Evolutionary conservation across 1,284 basidiomycete genomes (phyloP), one percentile per base, ranked within the genome.

Genomic region (Rhodotorula sp.): DNA sequence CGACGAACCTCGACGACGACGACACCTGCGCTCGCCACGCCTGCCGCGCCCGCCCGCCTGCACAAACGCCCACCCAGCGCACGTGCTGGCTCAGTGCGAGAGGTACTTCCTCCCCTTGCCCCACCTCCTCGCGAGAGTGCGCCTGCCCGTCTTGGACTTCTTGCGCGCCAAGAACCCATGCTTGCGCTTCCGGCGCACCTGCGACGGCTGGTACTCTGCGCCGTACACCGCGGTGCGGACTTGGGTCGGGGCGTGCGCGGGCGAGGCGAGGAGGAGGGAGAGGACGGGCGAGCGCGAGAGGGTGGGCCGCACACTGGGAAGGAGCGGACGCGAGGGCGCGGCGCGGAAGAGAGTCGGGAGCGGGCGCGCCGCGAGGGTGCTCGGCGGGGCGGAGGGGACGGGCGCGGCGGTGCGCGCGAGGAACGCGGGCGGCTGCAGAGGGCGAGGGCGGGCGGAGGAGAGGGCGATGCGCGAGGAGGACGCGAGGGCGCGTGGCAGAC

Each of bases 171-270:
- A 84, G 81, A 94, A 96, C 17, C 93, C 93, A 80, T 94, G 91
- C 81, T 90, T 91, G 73, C 91, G 86, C 84, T 96, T 96, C 62
- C 93, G 84, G 80, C 91, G 91, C 62, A 92, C 85, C 83, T 94
- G 92, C 1, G 90, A 91, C 5, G 92, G 92, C 80, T 94, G 92
- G 80, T 94, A 96, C 81, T 92, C 90, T 46, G 86, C 85, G 46
- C 92, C 92, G 72, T 83, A 83, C 0, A 81, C 77, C 15, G 73
- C 74, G n/a, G 50, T 51, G 50, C 50, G 50, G 50, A 65, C 65
- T 15, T 76, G 59, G 7, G 57, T 69, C 36, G 55, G 55, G 0
- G 13, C 27, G 15, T 8, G n/a, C 17, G 36, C 41, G 32, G 13
- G 36, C 1, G 27, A 32, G 44, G 48, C 56, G 21, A n/a, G 32